Conservation (phyloP, 2,329 filamentous ascomycete species). For the Nothopassalora personata region DNA sequence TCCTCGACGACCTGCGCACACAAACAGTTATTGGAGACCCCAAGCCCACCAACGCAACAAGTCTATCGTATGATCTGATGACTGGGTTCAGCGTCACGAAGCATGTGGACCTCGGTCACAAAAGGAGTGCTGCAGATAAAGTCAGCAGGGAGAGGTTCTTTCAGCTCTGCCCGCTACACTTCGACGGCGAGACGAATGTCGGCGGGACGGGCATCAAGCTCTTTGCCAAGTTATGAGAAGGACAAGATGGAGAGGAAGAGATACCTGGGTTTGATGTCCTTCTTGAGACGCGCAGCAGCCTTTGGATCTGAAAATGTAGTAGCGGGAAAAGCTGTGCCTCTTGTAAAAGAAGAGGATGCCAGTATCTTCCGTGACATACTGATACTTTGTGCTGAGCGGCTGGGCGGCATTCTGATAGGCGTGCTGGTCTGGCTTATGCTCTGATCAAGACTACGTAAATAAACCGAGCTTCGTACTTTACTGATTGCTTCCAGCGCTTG, state of each 20-base stretch:
- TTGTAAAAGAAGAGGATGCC: not conserved
- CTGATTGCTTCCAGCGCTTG: not conserved
- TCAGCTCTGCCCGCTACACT: slow-evolving; percentile 45
- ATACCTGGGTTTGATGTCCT: not conserved
- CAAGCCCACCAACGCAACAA: slow-evolving; percentile 62
- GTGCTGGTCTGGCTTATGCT: not conserved
- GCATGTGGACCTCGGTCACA: slow-evolving; percentile 38
- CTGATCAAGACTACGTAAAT: not conserved
- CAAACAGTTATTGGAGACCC: slow-evolving; percentile 61
- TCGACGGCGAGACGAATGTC: slow-evolving; percentile 39
- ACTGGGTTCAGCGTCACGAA: slow-evolving; percentile 65
- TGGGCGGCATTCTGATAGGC: not conserved
- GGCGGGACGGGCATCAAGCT: slow-evolving; percentile 12
- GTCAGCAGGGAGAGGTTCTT: slow-evolving; percentile 39
- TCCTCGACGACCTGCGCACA: slow-evolving; percentile 55
- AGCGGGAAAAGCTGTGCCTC: not conserved
- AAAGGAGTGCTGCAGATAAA: slow-evolving; percentile 35
- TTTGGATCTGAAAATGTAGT: not conserved
- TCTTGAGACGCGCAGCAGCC: not conserved
- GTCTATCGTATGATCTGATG: slow-evolving; percentile 68
- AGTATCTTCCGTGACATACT: not conserved
- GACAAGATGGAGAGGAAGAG: not conserved
- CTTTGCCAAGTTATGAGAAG: slow-evolving; percentile 4
- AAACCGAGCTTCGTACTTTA: not conserved
- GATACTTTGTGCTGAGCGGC: not conserved